Conservation (phyloP, 2,329 filamentous ascomycete genomes). For the Pseudopithomyces chartarum region DNA sequence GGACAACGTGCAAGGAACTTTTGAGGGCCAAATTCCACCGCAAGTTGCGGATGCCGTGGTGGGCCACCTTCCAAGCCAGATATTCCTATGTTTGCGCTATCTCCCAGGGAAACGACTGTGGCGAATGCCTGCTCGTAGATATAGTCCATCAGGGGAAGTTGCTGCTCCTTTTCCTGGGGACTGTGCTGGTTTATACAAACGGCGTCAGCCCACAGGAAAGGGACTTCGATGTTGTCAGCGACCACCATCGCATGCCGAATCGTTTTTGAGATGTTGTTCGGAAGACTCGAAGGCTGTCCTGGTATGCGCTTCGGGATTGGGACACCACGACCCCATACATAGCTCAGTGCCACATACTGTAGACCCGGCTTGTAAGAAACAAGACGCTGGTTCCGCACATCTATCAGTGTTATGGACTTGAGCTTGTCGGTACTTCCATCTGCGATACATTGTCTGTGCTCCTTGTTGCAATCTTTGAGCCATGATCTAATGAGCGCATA, state of each 20-base stretch:
- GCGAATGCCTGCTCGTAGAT: constrained; percentile 4
- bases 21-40: neutral
- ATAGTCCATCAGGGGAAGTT: constrained; percentile 1
- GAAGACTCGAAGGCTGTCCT: neutral
- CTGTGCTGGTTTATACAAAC: neutral
- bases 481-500: constrained; percentile 1
- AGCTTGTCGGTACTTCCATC: neutral
- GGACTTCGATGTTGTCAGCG: neutral
- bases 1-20: neutral
- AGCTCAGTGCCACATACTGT: constrained; percentile 2
- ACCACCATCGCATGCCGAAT: constrained; percentile 1
- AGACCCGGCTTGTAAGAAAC: neutral
- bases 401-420: neutral
- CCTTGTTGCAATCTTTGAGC: neutral
- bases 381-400: neutral
- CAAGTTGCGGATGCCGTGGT: neutral
- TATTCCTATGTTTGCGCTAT: neutral
- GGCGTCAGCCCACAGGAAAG: constrained; percentile 1
- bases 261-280: neutral
- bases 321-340: neutral
- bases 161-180: neutral
- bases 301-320: neutral
- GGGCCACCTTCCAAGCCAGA: neutral
- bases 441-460: neutral
- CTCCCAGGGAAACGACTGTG: neutral